phyloP scores from a whole-genome alignment of 2,329 filamentous ascomycete species.

The Pleomassaria siparia region DNA sequence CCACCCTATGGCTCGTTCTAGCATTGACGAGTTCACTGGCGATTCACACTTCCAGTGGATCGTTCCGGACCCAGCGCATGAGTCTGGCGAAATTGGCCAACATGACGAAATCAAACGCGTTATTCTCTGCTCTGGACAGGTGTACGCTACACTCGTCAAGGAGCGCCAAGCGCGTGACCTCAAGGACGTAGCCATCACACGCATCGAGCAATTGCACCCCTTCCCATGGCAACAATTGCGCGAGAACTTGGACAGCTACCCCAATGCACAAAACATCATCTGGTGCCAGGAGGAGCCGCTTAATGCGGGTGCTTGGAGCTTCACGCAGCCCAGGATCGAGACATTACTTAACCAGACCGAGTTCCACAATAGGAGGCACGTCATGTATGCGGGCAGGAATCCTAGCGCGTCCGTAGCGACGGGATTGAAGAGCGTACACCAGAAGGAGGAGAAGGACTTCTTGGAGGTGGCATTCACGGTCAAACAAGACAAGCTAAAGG shows the following conservation, averaged over 20 bases:
- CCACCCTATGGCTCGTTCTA: slow-evolving; percentile 86
- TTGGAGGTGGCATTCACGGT: slow-evolving; percentile 65
- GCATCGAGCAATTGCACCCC: slow-evolving; percentile 95
- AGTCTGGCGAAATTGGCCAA: slow-evolving; percentile 70
- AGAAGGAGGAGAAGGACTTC: slow-evolving; percentile 90
- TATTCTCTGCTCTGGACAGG: slow-evolving; percentile 91
- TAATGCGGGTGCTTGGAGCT: slow-evolving; percentile 95
- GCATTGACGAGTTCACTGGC: slow-evolving; percentile 86
- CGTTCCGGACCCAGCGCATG: slow-evolving; percentile 85
- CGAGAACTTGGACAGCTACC: slow-evolving; percentile 95
- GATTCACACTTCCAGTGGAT: slow-evolving; percentile 97
- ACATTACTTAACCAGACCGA: slow-evolving; percentile 91
- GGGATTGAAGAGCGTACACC: slow-evolving; percentile 82
- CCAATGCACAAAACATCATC: slow-evolving; percentile 95
- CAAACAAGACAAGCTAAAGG: slow-evolving; percentile 67
- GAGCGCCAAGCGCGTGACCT: slow-evolving; percentile 84
- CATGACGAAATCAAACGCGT: slow-evolving; percentile 91
- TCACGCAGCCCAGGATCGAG: slow-evolving; percentile 96
- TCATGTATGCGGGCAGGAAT: slow-evolving; percentile 94
- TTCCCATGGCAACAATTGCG: slow-evolving; percentile 98
- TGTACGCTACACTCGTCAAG: slow-evolving; percentile 87
- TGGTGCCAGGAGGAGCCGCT: slow-evolving; percentile 98
- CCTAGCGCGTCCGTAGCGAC: slow-evolving; percentile 93
- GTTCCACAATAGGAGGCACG: slow-evolving; percentile 90
- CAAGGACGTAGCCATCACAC: slow-evolving; percentile 89